Conservation (phyloP, 495 filamentous ascomycete species). For the Penicillium fimorum region DNA sequence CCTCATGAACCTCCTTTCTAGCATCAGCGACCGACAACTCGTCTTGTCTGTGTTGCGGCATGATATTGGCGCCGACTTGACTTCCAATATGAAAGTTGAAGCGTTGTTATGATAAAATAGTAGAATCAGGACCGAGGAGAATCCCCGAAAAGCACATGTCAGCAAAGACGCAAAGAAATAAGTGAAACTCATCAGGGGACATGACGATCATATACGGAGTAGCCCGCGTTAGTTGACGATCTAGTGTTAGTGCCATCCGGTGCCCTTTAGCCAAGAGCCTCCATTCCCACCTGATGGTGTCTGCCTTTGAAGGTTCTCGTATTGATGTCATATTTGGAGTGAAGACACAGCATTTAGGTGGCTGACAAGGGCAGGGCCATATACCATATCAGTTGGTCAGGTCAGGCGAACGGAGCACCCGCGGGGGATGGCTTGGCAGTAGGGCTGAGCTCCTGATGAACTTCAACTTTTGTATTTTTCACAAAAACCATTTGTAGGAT, state of each 20-base stretch:
- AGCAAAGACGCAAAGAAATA: constrained; percentile 2
- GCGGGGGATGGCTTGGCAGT: constrained; percentile 11
- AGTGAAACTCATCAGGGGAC: constrained; percentile 21
- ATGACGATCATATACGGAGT: constrained; percentile 26
- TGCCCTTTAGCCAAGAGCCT: constrained; percentile 13
- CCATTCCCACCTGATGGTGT: constrained; percentile 13
- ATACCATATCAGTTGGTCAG: constrained; percentile 6
- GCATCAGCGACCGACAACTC: constrained; percentile 4
- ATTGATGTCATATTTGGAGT: background rate
- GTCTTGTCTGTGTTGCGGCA: constrained; percentile 12
- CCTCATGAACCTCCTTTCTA: background rate
- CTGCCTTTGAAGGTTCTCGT: background rate
- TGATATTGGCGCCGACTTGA: constrained; percentile 7
- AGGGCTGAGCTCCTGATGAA: constrained; percentile 3
- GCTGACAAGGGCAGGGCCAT: constrained; percentile 3
- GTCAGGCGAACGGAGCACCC: constrained; percentile 14
- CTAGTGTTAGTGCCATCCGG: constrained; percentile 10
- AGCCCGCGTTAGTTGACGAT: constrained; percentile 16
- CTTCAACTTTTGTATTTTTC: too few relatives aligned
- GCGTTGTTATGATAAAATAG: background rate
- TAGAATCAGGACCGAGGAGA: background rate
- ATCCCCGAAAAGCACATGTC: constrained; percentile 11
- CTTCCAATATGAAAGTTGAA: background rate
- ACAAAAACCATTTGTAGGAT: too few relatives aligned
- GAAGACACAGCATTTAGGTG: background rate